Evolutionary conservation across 148 eudicot genomes (phyloP).

Genomic region (Cornus kousa): DNA sequence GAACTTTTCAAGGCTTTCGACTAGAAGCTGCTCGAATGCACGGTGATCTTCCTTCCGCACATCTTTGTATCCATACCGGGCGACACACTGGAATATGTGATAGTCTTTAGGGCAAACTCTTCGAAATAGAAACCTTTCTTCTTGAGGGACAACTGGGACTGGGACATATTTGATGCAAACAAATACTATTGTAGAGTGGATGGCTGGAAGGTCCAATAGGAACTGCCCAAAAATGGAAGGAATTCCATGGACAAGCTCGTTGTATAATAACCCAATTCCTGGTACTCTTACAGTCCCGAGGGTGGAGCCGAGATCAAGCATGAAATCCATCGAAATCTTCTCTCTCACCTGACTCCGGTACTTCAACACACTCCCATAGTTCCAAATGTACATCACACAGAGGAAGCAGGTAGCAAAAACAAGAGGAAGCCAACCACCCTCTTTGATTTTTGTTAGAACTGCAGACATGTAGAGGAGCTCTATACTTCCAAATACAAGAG

Average conservation of each 20-base stretch:
- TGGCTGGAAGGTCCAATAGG: slow-evolving; percentile 76
- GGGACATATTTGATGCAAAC: slow-evolving; percentile 93
- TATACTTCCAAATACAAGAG: slow-evolving; percentile 67
- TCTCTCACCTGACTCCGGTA: slow-evolving; percentile 77
- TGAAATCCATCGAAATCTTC: slow-evolving; percentile 75
- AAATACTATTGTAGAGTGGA: slow-evolving; percentile 77
- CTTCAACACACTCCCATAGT: slow-evolving; percentile 90
- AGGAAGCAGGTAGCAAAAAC: slow-evolving; percentile 78
- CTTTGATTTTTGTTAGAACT: slow-evolving; percentile 70
- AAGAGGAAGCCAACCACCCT: slow-evolving; percentile 97
- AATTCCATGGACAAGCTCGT: slow-evolving; percentile 85
- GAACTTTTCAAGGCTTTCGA: slow-evolving; percentile 69
- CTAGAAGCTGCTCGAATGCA: slow-evolving; percentile 73
- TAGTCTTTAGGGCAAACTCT: slow-evolving; percentile 84
- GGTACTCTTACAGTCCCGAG: slow-evolving; percentile 85
- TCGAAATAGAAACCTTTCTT: slow-evolving; percentile 84
- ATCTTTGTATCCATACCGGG: slow-evolving; percentile 92
- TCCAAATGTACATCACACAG: slow-evolving; percentile 87
- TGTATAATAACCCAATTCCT: slow-evolving; percentile 81
- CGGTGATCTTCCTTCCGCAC: slow-evolving; percentile 84
- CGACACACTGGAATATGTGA: slow-evolving; percentile 86
- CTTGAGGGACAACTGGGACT: slow-evolving; percentile 78
- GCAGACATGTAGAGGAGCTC: slow-evolving; percentile 82
- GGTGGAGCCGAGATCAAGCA: slow-evolving; percentile 73
- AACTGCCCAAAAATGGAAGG: slow-evolving; percentile 86